phyloP scores from a whole-genome alignment of 768 basidiomycete species.

The Auricularia cornea region DNA sequence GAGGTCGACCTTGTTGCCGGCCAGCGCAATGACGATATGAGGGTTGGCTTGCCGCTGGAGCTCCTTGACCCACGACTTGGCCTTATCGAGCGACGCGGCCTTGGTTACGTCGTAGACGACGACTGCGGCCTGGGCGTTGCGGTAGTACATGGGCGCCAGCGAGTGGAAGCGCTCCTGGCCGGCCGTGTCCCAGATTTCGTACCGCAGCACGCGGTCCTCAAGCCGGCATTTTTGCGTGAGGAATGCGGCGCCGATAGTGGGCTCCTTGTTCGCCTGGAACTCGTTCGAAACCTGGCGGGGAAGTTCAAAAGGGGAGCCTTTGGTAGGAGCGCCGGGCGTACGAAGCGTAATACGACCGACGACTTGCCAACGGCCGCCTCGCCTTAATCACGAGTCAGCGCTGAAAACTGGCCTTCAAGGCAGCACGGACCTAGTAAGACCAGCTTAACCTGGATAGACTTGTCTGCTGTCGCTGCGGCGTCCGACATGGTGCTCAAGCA shows the following conservation, averaged over 20 bases:
- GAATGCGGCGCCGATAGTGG: slow-evolving; percentile 96
- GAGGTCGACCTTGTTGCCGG: slow-evolving; percentile 95
- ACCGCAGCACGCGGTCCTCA: slow-evolving; percentile 87
- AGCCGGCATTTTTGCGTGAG: slow-evolving; percentile 91
- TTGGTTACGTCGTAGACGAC: slow-evolving; percentile 99
- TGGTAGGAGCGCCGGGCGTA: slow-evolving; percentile 33
- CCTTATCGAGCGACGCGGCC: slow-evolving; percentile 91
- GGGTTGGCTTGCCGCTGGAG: slow-evolving; percentile 97
- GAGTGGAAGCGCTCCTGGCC: slow-evolving; percentile 97
- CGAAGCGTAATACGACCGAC: slow-evolving; percentile 95
- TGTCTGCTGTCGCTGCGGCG: slow-evolving; percentile 67
- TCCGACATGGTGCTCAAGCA: slow-evolving; percentile 48
- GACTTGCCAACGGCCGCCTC: slow-evolving; percentile 99
- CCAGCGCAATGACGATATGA: slow-evolving; percentile 97
- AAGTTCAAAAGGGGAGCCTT: slow-evolving; percentile 6
- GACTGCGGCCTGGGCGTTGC: slow-evolving; percentile 95
- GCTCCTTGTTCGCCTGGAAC: slow-evolving; percentile 98
- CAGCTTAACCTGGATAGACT: slow-evolving; percentile 95
- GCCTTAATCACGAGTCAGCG: slow-evolving; percentile 38
- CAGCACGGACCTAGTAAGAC: slow-evolving; percentile 75
- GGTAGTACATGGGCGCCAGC: slow-evolving; percentile 97
- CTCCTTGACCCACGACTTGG: slow-evolving; percentile 99
- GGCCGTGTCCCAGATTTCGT: slow-evolving; percentile 97
- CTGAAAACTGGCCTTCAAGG: not conserved
- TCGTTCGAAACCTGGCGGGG: slow-evolving; percentile 77